phyloP scores from a whole-genome alignment of 257 asterid species.

The Scutellaria baicalensis region DNA sequence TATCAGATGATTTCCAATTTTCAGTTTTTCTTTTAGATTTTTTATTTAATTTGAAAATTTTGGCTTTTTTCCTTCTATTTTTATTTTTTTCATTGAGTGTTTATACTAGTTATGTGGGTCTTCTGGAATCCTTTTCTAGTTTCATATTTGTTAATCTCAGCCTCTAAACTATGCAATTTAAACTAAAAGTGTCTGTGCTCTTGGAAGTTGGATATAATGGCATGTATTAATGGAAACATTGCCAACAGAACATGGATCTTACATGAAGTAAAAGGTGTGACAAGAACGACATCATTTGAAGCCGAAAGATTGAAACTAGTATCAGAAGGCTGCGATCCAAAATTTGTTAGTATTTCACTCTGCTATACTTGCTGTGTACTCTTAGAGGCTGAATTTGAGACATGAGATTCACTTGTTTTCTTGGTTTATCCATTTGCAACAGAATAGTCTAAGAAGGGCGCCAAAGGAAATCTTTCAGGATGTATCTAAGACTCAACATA shows the following conservation, averaged over 20 bases:
- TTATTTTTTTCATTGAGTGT: not conserved
- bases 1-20: not conserved
- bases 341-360: constrained; percentile 44
- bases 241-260: constrained; percentile 51
- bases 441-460: constrained; percentile 42
- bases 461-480: constrained; percentile 50
- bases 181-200: not conserved
- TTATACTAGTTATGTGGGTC: not conserved
- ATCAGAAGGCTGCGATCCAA: constrained; percentile 73
- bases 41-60: not conserved
- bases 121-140: not conserved
- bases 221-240: not conserved
- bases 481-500: constrained; percentile 44
- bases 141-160: not conserved
- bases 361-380: not conserved
- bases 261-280: constrained; percentile 57
- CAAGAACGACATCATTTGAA: constrained; percentile 59
- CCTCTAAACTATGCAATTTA: not conserved
- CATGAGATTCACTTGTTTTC: not conserved
- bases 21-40: not conserved
- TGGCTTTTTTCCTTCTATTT: not conserved
- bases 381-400: not conserved
- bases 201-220: not conserved
- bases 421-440: constrained; percentile 25
- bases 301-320: constrained; percentile 57